Evolutionary conservation across 2,329 filamentous ascomycete species (phyloP).

Genomic region (Chaetomium globosum): DNA sequence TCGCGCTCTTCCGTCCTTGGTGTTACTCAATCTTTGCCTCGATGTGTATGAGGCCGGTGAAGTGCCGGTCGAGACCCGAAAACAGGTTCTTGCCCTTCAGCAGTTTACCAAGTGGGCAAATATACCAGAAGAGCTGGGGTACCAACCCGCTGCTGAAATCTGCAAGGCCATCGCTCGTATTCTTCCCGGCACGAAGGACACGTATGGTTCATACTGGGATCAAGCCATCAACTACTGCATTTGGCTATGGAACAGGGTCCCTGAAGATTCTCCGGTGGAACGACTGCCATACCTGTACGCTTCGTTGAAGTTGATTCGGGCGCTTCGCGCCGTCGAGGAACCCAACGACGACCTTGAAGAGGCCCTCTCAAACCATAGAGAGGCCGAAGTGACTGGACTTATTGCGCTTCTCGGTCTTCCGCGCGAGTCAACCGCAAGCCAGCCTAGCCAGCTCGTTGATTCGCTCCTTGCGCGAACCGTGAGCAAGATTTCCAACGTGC

Average conservation of each 20-base stretch:
- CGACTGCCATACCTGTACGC: constrained; percentile 67
- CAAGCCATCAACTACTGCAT: constrained; percentile 62
- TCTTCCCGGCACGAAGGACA: constrained; percentile 73
- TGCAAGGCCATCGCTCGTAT: constrained; percentile 63
- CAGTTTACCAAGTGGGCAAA: constrained; percentile 74
- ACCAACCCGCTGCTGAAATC: constrained; percentile 53
- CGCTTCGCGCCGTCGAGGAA: constrained; percentile 66
- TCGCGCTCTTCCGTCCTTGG: constrained; percentile 54
- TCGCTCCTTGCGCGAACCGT: constrained; percentile 71
- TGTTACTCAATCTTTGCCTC: constrained; percentile 58
- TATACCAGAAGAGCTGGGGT: constrained; percentile 48
- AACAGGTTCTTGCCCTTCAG: constrained; percentile 80
- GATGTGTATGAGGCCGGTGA: constrained; percentile 55
- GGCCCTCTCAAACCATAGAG: constrained; percentile 64
- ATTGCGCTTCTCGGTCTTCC: constrained; percentile 64
- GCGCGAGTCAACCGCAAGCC: constrained; percentile 50
- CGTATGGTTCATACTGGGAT: constrained; percentile 89
- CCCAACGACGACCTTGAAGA: constrained; percentile 86
- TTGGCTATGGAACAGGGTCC: constrained; percentile 57
- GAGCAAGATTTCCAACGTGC: constrained; percentile 62
- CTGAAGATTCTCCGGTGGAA: constrained; percentile 48
- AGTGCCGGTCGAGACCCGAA: constrained; percentile 64
- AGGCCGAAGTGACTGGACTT: constrained; percentile 59
- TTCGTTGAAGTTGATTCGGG: constrained; percentile 70
- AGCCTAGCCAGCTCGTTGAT: constrained; percentile 75